These are phyloP conservation scores for Phytophthora hybrid DNA, from an alignment of 352 stramenopile species.

Conservation along the genomic window DNA sequence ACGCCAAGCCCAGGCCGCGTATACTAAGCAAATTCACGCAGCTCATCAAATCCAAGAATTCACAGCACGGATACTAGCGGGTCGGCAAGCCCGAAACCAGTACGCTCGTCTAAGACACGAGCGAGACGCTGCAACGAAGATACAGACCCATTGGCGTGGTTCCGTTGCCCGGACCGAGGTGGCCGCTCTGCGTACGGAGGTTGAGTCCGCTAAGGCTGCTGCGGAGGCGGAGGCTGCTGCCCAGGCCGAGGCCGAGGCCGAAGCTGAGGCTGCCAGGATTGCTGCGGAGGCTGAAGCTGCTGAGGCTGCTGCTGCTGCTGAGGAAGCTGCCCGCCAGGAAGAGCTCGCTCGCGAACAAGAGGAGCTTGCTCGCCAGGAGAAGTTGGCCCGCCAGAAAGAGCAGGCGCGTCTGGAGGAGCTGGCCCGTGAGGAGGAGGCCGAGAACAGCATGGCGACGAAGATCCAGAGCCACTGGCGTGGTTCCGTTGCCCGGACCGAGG, in stretches of 20 bases:
- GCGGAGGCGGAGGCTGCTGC: conserved; percentile 9
- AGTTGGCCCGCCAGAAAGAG: too few species aligned
- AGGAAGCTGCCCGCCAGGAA: conserved; percentile 3
- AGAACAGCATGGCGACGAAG: conserved; percentile 29
- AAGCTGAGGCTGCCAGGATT: conserved; percentile 1
- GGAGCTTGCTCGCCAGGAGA: too few species aligned
- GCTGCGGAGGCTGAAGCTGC: conserved; percentile 5
- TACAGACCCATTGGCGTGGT: conserved; percentile 46
- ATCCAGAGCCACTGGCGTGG: conserved; percentile 47
- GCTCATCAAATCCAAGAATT: conserved; percentile 45
- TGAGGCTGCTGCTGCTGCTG: not conserved
- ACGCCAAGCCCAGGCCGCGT: conserved; percentile 36
- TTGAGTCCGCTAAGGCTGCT: conserved; percentile 4
- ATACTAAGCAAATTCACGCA: conserved; percentile 38
- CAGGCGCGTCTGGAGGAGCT: too few species aligned
- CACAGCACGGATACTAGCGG: conserved; percentile 31
- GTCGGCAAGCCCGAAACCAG: conserved; percentile 28
- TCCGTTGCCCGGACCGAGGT: conserved; percentile 18
- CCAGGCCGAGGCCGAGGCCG: not conserved
- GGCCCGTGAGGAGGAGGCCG: too few species aligned
- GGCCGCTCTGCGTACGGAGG: conserved; percentile 13
- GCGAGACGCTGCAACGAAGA: conserved; percentile 34
- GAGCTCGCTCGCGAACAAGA: not conserved
- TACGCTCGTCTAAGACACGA: conserved; percentile 23
- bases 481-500: conserved; percentile 16